phyloP scores from a whole-genome alignment of 1,284 basidiomycete genomes.

The Takashimella koratensis region DNA sequence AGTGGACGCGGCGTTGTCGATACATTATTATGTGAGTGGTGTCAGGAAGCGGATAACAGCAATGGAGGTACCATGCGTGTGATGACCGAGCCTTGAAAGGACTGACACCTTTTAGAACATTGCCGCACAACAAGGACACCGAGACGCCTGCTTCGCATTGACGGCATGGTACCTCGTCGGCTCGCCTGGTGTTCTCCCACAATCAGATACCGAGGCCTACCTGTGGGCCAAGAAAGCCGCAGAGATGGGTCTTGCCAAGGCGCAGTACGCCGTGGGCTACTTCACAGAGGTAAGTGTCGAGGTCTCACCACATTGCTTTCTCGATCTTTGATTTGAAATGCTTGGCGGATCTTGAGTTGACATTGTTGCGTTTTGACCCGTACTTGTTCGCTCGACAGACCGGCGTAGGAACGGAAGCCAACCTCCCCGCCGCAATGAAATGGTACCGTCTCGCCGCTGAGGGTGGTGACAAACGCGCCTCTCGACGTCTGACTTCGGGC shows the following conservation, averaged over 20 bases:
- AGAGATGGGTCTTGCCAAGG: slow-evolving; percentile 82
- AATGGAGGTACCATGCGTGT: slow-evolving; percentile 6
- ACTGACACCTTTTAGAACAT: slow-evolving; percentile 65
- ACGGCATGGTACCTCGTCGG: slow-evolving; percentile 99
- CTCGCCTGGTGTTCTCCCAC: slow-evolving; percentile 92
- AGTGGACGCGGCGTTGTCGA: slow-evolving; percentile 93
- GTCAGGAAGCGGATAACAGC: not conserved
- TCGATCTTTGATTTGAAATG: not conserved
- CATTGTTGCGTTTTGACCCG: too few species aligned
- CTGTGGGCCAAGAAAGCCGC: slow-evolving; percentile 90
- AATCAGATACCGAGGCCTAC: slow-evolving; percentile 96
- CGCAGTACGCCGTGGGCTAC: slow-evolving; percentile 96
- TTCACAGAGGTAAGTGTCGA: slow-evolving; percentile 72
- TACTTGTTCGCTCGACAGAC: too few species aligned
- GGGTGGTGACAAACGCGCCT: slow-evolving; percentile 90
- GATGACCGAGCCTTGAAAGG: not conserved
- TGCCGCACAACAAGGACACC: slow-evolving; percentile 93
- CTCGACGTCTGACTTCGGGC: slow-evolving; percentile 62
- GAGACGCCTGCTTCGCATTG: slow-evolving; percentile 94
- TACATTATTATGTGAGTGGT: slow-evolving; percentile 91
- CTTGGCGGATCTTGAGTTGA: too few species aligned
- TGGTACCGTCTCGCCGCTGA: slow-evolving; percentile 91
- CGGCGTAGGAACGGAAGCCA: slow-evolving; percentile 73
- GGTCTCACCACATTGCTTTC: too few species aligned
- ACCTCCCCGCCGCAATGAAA: slow-evolving; percentile 63